Percentiles rank a stretch among this genome's conserved stretches.
phyloP scores from a whole-genome alignment of 164 flowering plant species.

The Aristolochia californica region DNA sequence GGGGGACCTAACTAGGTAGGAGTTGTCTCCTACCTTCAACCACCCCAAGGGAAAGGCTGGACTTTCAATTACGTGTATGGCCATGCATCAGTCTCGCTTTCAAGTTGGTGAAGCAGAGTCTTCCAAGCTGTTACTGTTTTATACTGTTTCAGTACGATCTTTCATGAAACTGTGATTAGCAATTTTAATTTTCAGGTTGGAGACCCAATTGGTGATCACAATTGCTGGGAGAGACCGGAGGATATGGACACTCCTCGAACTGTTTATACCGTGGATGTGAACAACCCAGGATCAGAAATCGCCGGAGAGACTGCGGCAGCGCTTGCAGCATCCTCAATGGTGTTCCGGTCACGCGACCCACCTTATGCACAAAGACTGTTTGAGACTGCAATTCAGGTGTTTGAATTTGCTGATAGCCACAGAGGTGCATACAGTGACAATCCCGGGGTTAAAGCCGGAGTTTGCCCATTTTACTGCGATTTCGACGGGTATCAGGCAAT shows the following conservation, averaged over 20 bases:
- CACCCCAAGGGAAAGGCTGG: too few relatives aligned
- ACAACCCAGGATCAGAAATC: constrained; percentile 78
- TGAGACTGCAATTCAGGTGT: constrained; percentile 41
- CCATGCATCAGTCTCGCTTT: too few relatives aligned
- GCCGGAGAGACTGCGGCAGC: constrained; percentile 98
- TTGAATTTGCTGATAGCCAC: constrained; percentile 63
- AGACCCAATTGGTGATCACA: constrained; percentile 69
- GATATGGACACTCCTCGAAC: constrained; percentile 94
- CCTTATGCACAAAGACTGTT: constrained; percentile 64
- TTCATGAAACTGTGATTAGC: too few relatives aligned
- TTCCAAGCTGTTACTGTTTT: too few relatives aligned
- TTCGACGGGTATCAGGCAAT: constrained; percentile 83
- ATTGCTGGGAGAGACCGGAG: constrained; percentile 97
- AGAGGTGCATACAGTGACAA: constrained; percentile 95
- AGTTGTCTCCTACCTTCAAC: too few relatives aligned
- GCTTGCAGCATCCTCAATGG: constrained; percentile 82
- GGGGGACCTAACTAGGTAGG: too few relatives aligned
- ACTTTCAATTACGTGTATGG: too few relatives aligned
- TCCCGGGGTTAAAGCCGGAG: constrained; percentile 50
- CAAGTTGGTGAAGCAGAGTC: too few relatives aligned
- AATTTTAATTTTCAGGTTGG: constrained; percentile 51
- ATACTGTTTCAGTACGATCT: too few relatives aligned
- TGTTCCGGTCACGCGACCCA: constrained; percentile 60
- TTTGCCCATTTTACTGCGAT: constrained; percentile 90
- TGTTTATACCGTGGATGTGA: constrained; percentile 65